phyloP scores from a whole-genome alignment of 768 basidiomycete genomes.

The Panaeolus cyanescens region DNA sequence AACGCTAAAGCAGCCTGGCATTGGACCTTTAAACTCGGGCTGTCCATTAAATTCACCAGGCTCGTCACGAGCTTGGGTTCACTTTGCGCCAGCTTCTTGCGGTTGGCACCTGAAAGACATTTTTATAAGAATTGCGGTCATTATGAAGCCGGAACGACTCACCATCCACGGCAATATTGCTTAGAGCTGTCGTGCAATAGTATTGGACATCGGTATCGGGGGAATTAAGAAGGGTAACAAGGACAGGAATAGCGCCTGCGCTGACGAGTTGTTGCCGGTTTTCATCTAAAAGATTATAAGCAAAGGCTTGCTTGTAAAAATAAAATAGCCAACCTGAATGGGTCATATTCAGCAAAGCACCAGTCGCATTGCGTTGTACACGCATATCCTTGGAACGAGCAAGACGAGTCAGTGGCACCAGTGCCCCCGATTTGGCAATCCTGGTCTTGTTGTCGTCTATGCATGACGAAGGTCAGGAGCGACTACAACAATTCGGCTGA shows the following conservation, averaged over 20 bases:
- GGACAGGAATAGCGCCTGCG: constrained; percentile 96
- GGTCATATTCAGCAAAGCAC: constrained; percentile 98
- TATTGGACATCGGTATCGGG: constrained; percentile 99
- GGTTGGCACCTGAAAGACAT: constrained; percentile 61
- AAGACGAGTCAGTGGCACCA: constrained; percentile 93
- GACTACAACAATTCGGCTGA: not conserved
- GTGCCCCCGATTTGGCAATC: constrained; percentile 98
- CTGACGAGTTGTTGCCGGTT: constrained; percentile 98
- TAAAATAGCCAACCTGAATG: constrained; percentile 75
- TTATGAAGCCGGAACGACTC: constrained; percentile 8
- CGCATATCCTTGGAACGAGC: constrained; percentile 99
- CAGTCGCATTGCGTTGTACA: constrained; percentile 97
- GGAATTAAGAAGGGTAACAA: constrained; percentile 91
- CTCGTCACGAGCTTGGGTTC: constrained; percentile 95
- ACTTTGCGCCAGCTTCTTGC: constrained; percentile 91
- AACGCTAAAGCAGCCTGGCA: constrained; percentile 97
- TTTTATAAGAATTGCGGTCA: not conserved
- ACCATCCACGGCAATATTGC: constrained; percentile 98
- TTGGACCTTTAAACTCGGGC: constrained; percentile 95
- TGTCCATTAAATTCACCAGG: constrained; percentile 95
- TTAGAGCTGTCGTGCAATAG: constrained; percentile 97
- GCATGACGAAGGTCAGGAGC: not conserved
- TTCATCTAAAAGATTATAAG: constrained; percentile 63
- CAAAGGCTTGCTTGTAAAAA: constrained; percentile 6
- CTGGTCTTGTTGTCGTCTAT: constrained; percentile 99